Evolutionary conservation across 2,329 filamentous ascomycete species (phyloP).

Genomic region (Fusarium annulatum): DNA sequence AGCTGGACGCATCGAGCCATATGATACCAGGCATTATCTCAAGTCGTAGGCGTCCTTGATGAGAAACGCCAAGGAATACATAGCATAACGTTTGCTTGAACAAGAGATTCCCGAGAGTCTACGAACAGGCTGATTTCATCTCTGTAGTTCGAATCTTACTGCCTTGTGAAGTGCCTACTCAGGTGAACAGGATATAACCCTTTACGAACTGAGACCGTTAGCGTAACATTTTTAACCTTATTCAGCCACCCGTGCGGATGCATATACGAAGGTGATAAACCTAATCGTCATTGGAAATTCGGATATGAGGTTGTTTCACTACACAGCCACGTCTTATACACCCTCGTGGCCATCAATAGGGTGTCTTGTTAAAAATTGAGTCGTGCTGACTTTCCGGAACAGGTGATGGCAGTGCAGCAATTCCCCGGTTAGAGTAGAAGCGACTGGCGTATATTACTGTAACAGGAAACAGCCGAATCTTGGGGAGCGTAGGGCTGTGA

Average conservation of each 20-base stretch:
- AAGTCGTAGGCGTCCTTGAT: not conserved
- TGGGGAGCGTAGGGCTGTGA: not conserved
- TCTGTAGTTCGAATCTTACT: not conserved
- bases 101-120: not conserved
- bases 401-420: not conserved
- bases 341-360: not conserved
- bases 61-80: not conserved
- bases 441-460: not conserved
- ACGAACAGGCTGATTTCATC: not conserved
- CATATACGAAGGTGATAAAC: not conserved
- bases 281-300: not conserved
- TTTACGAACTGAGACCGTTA: not conserved
- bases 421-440: not conserved
- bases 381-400: not conserved
- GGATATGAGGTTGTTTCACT: not conserved
- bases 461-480: constrained; percentile 5
- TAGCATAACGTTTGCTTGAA: too few species aligned
- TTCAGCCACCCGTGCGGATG: not conserved
- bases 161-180: not conserved
- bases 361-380: not conserved
- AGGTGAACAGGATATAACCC: not conserved
- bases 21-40: not conserved
- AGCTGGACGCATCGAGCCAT: not conserved
- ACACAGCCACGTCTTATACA: not conserved
- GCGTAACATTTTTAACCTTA: not conserved